Base-by-base conservation (phyloP, 257 asterid species). In the Perilla frutescens region DNA sequence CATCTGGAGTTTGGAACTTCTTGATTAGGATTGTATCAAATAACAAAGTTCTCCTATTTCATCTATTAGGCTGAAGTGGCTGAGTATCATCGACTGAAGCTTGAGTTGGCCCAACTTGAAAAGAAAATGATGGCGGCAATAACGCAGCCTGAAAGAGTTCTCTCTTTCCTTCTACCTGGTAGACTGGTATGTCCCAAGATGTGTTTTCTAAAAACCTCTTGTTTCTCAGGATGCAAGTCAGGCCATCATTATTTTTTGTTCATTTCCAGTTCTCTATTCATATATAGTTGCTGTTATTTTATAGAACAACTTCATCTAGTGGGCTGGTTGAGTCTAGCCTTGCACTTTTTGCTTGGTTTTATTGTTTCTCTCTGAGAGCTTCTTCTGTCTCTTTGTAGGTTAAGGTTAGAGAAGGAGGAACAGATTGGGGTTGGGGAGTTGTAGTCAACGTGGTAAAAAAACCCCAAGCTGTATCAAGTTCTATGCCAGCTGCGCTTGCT, bases 381-480 rank as follows among this genome's bases (percentile, higher is more conserved):
- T 75, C 76, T 76, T 70, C 37, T 79, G 74, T 66, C 32, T 54
- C 77, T 44, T 75, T 73, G 66, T 88, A 94, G 98, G 90, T 95
- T 45, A 95, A 85, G 84, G 89, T 95, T 62, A 89, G 96, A 76
- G 98, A 92, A 83, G 97, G 98, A 54, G 96, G 92, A 74, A 95
- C 88, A 39, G 96, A 95, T 83, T 95, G 99, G 99, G 99, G 99
- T 70, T 95, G 99, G 99, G 98, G 97, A 66, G 92, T 92, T 67
- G 98, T 90, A 66, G 96, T 95, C 77, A 92, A 95, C 81, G 99
- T 95, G 84, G 93, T 92, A 65, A 95, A 89, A 79, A 90, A 77
- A 74, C 75, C 92, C 39, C 77, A 89, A n/a, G 82, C 85, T 57
- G 71, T 88, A 29, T 86, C 86, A 41, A 87, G 96, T 78, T 92